These are phyloP conservation scores for Xylaria telfairii DNA, from an alignment of 495 filamentous ascomycete species.

Conservation along the genomic window DNA sequence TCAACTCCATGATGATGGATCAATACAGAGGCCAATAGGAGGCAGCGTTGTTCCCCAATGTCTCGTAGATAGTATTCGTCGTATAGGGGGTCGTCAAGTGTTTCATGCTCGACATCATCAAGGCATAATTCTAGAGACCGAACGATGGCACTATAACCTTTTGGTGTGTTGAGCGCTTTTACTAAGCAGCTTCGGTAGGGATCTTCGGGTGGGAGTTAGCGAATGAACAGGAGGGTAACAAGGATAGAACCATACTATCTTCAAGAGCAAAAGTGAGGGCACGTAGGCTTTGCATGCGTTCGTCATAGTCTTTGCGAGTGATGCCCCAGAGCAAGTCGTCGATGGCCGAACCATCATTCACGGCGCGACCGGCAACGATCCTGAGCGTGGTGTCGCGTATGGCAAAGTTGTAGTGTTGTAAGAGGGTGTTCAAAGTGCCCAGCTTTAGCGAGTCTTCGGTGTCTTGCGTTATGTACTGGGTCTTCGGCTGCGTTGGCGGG, in stretches of 20 bases:
- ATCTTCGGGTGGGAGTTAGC: conserved; percentile 29
- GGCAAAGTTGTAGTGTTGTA: conserved; percentile 58
- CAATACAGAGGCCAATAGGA: conserved; percentile 54
- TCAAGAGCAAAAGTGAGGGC: conserved; percentile 52
- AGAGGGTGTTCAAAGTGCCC: conserved; percentile 56
- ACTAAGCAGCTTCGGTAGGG: conserved; percentile 32
- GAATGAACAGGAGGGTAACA: neutral
- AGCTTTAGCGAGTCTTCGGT: conserved; percentile 61
- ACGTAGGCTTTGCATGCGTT: conserved; percentile 55
- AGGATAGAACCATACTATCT: conserved; percentile 36
- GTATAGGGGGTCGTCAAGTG: conserved; percentile 52
- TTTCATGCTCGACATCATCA: conserved; percentile 55
- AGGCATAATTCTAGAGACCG: conserved; percentile 56
- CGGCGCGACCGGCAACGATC: conserved; percentile 59
- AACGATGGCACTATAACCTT: conserved; percentile 58
- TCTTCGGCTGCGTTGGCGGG: conserved; percentile 55
- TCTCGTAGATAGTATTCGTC: conserved; percentile 62
- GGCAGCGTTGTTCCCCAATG: conserved; percentile 55
- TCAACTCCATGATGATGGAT: conserved; percentile 49
- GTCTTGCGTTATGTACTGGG: conserved; percentile 65
- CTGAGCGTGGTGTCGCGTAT: conserved; percentile 59
- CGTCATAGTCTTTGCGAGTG: conserved; percentile 56
- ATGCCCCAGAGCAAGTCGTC: conserved; percentile 56
- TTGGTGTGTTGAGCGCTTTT: conserved; percentile 44
- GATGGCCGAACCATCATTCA: conserved; percentile 51